phyloP scores from a whole-genome alignment of 768 basidiomycete species.

The Auricularia heimuer region DNA sequence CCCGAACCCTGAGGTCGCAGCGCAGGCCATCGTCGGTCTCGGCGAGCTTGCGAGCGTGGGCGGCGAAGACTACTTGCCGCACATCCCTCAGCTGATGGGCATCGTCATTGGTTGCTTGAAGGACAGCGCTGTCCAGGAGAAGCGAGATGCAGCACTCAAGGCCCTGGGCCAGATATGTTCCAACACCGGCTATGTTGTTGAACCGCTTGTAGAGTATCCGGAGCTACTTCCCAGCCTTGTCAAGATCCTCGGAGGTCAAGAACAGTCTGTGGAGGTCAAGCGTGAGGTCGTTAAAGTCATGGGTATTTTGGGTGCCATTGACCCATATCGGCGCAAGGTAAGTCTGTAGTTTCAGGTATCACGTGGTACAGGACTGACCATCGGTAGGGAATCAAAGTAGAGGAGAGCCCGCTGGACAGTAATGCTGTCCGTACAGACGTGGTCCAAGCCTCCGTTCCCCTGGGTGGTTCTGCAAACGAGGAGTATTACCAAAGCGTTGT shows the following conservation, averaged over 20 bases:
- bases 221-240: conserved; percentile 80
- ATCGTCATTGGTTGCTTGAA: conserved; percentile 81
- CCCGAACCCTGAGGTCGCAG: conserved; percentile 70
- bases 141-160: conserved; percentile 88
- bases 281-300: conserved; percentile 91
- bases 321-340: conserved; percentile 93
- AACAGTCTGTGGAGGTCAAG: conserved; percentile 57
- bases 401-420: neutral
- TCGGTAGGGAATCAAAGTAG: neutral
- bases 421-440: neutral
- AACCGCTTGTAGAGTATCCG: conserved; percentile 84
- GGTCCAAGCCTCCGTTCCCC: conserved; percentile 3
- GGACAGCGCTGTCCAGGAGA: conserved; percentile 70
- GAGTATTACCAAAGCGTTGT: conserved; percentile 41
- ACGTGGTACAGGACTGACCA: neutral
- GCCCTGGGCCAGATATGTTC: conserved; percentile 94
- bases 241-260: conserved; percentile 67
- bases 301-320: conserved; percentile 90
- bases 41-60: conserved; percentile 90
- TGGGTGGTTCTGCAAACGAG: conserved; percentile 24
- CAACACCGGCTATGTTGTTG: conserved; percentile 89
- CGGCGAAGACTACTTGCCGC: conserved; percentile 78
- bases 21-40: conserved; percentile 67
- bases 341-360: conserved; percentile 9
- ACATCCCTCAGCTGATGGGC: conserved; percentile 81